Evolutionary conservation across 257 asterid species (phyloP).

Genomic region (Coffea canephora): DNA sequence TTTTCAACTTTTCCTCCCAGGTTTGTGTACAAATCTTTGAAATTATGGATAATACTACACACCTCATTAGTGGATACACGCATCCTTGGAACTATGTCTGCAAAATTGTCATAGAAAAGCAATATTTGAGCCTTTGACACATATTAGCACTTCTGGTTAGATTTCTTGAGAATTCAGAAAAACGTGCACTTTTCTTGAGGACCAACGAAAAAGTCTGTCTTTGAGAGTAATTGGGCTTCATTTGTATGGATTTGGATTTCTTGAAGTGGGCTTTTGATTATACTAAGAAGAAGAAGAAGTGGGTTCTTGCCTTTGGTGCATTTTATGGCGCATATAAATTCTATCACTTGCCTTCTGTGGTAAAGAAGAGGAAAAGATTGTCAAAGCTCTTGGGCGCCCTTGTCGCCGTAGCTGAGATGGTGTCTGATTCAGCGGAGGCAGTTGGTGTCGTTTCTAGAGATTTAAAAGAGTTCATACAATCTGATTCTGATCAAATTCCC

Average conservation of each 20-base stretch:
- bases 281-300: conserved; percentile 41
- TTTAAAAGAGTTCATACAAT: conserved; percentile 48
- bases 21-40: background rate
- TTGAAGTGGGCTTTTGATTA: conserved; percentile 32
- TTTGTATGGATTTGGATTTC: conserved; percentile 40
- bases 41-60: background rate
- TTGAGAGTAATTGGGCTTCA: conserved; percentile 2
- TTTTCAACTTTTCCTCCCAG: background rate
- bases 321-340: conserved; percentile 53
- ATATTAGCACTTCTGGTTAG: background rate
- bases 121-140: conserved; percentile 7
- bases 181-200: background rate
- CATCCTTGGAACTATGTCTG: background rate
- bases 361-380: conserved; percentile 45
- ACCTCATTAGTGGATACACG: conserved; percentile 1
- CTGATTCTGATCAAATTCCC: conserved; percentile 66
- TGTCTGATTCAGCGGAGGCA: conserved; percentile 63
- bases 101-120: conserved; percentile 3
- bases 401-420: conserved; percentile 46
- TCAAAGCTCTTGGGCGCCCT: conserved; percentile 40
- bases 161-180: background rate
- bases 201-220: background rate
- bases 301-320: conserved; percentile 47
- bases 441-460: conserved; percentile 59
- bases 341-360: conserved; percentile 53